Evolutionary conservation across 345 rosid genomes (phyloP), one percentile per base, ranked within the genome.

Genomic region (Trapa bicornis): DNA sequence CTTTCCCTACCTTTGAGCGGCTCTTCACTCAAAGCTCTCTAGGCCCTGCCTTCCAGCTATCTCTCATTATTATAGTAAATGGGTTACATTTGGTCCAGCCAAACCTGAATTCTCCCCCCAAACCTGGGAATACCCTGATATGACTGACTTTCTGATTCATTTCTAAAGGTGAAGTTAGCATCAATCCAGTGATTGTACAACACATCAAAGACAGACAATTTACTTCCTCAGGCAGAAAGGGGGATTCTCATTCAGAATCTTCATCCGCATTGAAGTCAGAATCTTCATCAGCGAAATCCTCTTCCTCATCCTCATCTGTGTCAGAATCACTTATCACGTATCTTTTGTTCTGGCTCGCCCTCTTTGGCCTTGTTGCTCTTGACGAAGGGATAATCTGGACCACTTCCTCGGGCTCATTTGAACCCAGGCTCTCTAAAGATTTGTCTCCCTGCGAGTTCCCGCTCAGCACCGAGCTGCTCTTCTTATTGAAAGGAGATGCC

Each of bases 401-500:
- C 12, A 38, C 63, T 48, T 81, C 73, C 53, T 74, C 82, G 32
- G 39, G 68, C 37, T 63, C 82, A 3, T 58, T 53, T 5, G 79
- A 66, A 37, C 33, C 65, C 15, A 22, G 29, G 29, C 29, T 22
- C 29, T 22, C 61, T 37, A 45, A 68, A 53, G 36, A 37, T 15
- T 43, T 32, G 62, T 0, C 70, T 75, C 39, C 80, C 47, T 22
- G 52, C 8, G 42, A 68, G 2, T 16, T 65, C 74, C 41, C 76
- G 45, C 83, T 86, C 68, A 90, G 45, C 32, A 82, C 64, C 0
- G 97, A 88, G 67, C 89, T 75, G 61, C 99, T 94, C 74, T 88
- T 90, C 82, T 88, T 93, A 79, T 93, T 85, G 71, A 90, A 90
- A 6, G 98, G 98, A 13, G 96, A 93, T 3, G 84, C 82, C 47